Conservation (phyloP, 2,329 filamentous ascomycete genomes). For the Conoideocrella luteorostrata region DNA sequence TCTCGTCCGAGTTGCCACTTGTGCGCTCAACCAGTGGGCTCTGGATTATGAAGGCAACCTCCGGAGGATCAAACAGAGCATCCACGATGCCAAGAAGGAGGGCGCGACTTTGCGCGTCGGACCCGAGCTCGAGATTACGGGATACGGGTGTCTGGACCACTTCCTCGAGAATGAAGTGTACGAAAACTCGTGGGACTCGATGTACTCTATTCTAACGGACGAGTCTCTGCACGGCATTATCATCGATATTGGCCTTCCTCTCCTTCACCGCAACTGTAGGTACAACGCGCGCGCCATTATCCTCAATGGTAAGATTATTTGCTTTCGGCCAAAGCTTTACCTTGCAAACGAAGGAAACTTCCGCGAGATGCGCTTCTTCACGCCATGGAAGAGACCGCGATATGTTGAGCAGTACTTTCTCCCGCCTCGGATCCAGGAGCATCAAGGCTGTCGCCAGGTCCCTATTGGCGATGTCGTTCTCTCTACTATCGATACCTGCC, state of each 20-base stretch:
- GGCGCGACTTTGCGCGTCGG: constrained; percentile 58
- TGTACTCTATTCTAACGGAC: constrained; percentile 26
- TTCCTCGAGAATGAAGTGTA: constrained; percentile 44
- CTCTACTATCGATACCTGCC: constrained; percentile 31
- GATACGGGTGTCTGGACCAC: constrained; percentile 26
- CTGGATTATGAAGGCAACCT: constrained; percentile 49
- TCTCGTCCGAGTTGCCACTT: constrained; percentile 24
- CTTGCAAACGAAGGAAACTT: constrained; percentile 31
- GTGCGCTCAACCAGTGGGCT: constrained; percentile 32
- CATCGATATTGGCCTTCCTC: constrained; percentile 31
- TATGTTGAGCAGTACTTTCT: constrained; percentile 29
- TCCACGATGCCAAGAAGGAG: constrained; percentile 50
- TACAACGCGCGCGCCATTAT: constrained; percentile 14
- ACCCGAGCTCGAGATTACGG: constrained; percentile 41
- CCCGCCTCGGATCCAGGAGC: constrained; percentile 20
- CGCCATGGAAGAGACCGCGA: constrained; percentile 27
- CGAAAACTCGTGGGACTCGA: constrained; percentile 25
- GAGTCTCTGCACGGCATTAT: constrained; percentile 30
- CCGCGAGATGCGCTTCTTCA: constrained; percentile 31
- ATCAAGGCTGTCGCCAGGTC: constrained; percentile 27
- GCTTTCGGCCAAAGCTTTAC: constrained; percentile 40
- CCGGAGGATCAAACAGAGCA: constrained; percentile 56
- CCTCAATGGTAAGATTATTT: constrained; percentile 57
- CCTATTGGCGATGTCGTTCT: constrained; percentile 34
- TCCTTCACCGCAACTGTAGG: constrained; percentile 29